A percentile compares a stretch with the other conserved stretches of the same genome.
Conservation (phyloP, 345 rosid genomes). For the Lumnitzera racemosa region DNA sequence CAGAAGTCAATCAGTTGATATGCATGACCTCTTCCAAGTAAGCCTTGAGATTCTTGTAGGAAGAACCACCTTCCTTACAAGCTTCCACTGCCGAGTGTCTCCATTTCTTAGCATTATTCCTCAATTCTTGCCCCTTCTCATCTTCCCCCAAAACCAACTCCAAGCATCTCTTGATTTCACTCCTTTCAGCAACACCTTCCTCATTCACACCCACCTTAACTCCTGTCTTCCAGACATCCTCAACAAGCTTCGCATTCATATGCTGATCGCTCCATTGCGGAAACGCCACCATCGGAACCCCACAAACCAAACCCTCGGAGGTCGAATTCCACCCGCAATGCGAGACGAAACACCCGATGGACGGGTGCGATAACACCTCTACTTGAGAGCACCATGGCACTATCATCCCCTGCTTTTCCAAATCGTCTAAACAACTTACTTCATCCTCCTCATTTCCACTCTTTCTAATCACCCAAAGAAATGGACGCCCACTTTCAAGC, state of each 20-base stretch:
- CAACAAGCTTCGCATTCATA: slow-evolving; percentile 23
- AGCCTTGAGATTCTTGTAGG: slow-evolving; percentile 19
- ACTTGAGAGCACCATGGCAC: slow-evolving; percentile 30
- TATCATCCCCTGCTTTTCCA: slow-evolving; percentile 14
- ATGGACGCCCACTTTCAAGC: neutral
- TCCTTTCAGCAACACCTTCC: slow-evolving; percentile 12
- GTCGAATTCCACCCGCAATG: slow-evolving; percentile 40
- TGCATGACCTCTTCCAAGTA: slow-evolving; percentile 21
- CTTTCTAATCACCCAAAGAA: slow-evolving; percentile 24
- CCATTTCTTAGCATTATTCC: slow-evolving; percentile 24
- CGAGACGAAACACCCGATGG: slow-evolving; percentile 28
- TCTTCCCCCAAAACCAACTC: slow-evolving; percentile 27
- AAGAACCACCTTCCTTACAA: slow-evolving; percentile 18
- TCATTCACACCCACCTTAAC: slow-evolving; percentile 4
- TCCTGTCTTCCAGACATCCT: slow-evolving; percentile 23
- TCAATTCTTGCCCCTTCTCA: slow-evolving; percentile 17
- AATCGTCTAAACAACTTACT: slow-evolving; percentile 3
- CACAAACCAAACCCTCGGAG: slow-evolving; percentile 20
- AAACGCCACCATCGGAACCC: slow-evolving; percentile 24
- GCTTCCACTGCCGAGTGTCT: slow-evolving; percentile 23
- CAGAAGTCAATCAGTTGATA: slow-evolving; percentile 19
- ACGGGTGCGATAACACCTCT: slow-evolving; percentile 23
- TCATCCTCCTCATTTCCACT: slow-evolving; percentile 3
- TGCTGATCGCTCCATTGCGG: slow-evolving; percentile 29
- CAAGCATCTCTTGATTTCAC: slow-evolving; percentile 24